Conservation (phyloP, 1,284 basidiomycete genomes). For the Xerocomus nothofagi region DNA sequence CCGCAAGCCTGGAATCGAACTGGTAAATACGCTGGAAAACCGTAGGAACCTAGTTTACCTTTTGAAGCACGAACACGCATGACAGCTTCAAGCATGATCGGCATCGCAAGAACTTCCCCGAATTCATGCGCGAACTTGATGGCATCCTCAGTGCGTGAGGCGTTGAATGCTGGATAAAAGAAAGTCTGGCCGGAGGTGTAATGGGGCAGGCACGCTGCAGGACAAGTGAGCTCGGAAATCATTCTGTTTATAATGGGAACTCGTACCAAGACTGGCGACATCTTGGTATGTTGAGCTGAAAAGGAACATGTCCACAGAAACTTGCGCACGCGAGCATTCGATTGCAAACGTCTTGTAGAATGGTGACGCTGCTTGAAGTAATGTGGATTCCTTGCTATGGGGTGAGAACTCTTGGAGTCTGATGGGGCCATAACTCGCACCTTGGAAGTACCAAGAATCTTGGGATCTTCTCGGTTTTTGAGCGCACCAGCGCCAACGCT, state of each 20-base stretch:
- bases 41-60: slow-evolving; percentile 45
- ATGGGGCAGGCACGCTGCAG: slow-evolving; percentile 83
- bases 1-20: slow-evolving; percentile 65
- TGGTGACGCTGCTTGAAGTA: slow-evolving; percentile 85
- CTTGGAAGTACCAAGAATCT: slow-evolving; percentile 93
- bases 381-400: slow-evolving; percentile 67
- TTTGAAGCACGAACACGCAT: slow-evolving; percentile 96
- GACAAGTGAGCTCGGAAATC: slow-evolving; percentile 8
- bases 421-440: slow-evolving; percentile 38
- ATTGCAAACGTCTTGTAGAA: slow-evolving; percentile 99
- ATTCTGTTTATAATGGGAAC: neutral
- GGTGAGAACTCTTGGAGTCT: slow-evolving; percentile 9
- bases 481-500: slow-evolving; percentile 89
- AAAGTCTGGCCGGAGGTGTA: slow-evolving; percentile 99
- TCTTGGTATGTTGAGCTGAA: slow-evolving; percentile 95
- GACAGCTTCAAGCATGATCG: slow-evolving; percentile 96
- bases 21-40: slow-evolving; percentile 6
- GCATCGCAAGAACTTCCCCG: slow-evolving; percentile 88
- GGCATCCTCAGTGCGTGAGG: slow-evolving; percentile 90
- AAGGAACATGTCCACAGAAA: slow-evolving; percentile 99
- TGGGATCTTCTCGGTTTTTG: slow-evolving; percentile 96
- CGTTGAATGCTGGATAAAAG: slow-evolving; percentile 98
- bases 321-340: slow-evolving; percentile 95
- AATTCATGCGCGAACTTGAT: slow-evolving; percentile 99
- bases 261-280: slow-evolving; percentile 83